Percentiles rank a stretch among this genome's conserved stretches.
Evolutionary conservation across 805 yeast genomes (phyloP).

Genomic region (Metschnikowia lunata): DNA sequence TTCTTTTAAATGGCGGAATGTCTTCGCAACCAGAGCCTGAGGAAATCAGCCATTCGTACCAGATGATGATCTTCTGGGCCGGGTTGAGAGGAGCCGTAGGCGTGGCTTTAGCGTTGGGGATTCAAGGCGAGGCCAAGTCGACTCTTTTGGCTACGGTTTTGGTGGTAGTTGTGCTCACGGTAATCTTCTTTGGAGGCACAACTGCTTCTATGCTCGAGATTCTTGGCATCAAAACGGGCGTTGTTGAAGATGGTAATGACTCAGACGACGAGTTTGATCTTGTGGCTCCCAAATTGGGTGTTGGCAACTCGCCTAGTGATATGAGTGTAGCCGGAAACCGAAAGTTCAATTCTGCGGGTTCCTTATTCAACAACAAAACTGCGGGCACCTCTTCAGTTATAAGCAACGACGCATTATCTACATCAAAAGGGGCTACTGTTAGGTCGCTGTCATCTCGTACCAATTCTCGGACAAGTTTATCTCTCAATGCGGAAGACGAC

Average conservation of each 20-base stretch:
- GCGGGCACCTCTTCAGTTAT: not conserved
- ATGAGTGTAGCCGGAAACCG: constrained; percentile 22
- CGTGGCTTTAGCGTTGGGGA: constrained; percentile 96
- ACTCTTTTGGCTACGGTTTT: constrained; percentile 89
- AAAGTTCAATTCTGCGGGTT: constrained; percentile 15
- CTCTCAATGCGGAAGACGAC: constrained; percentile 19
- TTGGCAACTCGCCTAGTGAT: constrained; percentile 9
- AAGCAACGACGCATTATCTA: too few relatives aligned
- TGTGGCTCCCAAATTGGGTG: constrained; percentile 57
- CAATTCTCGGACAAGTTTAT: constrained; percentile 19
- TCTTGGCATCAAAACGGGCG: constrained; percentile 87
- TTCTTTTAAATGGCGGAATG: constrained; percentile 36
- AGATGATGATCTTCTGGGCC: constrained; percentile 99
- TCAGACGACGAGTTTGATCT: constrained; percentile 95
- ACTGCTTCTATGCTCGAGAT: constrained; percentile 98
- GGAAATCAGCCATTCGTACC: constrained; percentile 92
- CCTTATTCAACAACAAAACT: not conserved
- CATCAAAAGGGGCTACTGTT: not conserved
- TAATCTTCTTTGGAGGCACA: constrained; percentile 95
- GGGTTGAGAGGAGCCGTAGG: constrained; percentile 99
- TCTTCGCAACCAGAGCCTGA: constrained; percentile 52
- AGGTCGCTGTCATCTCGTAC: constrained; percentile 9
- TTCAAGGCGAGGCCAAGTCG: constrained; percentile 89
- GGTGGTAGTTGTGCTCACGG: constrained; percentile 95
- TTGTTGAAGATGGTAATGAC: constrained; percentile 64